Conservation (phyloP, 495 filamentous ascomycete species). For the Aspergillus bertholletiae region DNA sequence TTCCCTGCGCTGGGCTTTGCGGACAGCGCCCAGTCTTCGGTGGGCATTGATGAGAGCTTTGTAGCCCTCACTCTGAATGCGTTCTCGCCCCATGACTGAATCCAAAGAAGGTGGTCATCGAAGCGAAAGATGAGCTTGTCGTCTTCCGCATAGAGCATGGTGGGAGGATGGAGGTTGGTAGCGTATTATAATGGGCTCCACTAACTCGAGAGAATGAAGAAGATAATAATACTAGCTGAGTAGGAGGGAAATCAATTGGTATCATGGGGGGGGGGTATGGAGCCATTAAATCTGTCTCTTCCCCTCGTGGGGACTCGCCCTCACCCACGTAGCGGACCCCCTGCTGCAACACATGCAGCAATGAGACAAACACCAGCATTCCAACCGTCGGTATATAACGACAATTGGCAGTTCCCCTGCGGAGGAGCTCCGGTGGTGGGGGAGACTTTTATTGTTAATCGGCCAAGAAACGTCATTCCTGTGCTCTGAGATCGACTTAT, state of each 20-base stretch:
- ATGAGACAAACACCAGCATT: not conserved
- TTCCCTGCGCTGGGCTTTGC: slow-evolving; percentile 16
- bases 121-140: slow-evolving; percentile 44
- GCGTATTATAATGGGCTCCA: not conserved
- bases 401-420: not conserved
- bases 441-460: not conserved
- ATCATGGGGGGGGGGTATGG: not conserved
- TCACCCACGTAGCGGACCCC: not conserved
- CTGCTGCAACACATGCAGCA: slow-evolving; percentile 3
- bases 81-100: slow-evolving; percentile 53
- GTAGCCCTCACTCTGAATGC: slow-evolving; percentile 53
- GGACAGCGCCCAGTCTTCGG: slow-evolving; percentile 51
- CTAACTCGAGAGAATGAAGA: not conserved
- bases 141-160: slow-evolving; percentile 41
- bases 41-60: slow-evolving; percentile 42
- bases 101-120: slow-evolving; percentile 51
- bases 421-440: not conserved
- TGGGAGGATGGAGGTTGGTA: slow-evolving; percentile 4
- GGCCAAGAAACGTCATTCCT: not conserved
- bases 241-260: not conserved
- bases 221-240: not conserved
- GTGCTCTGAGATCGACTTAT: not conserved
- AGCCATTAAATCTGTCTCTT: not conserved
- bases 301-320: not conserved
- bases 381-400: not conserved